Evolutionary conservation across 371 early-diverging fungal species (phyloP).

Genomic region (Apophysomyces ossiformis): DNA sequence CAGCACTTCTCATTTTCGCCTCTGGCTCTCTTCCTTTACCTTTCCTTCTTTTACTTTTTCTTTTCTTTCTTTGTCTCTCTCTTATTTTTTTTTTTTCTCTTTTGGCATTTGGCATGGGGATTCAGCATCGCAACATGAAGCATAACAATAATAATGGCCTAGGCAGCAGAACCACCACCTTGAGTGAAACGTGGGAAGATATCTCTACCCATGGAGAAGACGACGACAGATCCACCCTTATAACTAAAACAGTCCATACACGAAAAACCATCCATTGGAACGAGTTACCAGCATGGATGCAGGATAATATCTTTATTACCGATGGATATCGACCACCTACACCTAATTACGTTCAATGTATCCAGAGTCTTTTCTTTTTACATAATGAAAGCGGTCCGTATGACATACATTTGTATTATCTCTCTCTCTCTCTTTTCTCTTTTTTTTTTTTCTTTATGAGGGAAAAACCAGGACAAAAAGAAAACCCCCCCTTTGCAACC

Average conservation of each 20-base stretch:
- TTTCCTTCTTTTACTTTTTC: no score
- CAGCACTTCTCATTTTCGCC: no score
- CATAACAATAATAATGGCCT: not conserved
- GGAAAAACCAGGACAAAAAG: no score
- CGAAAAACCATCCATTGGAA: conserved; percentile 20
- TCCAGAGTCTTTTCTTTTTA: conserved; percentile 75
- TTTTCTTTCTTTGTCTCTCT: not conserved
- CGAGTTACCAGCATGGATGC: conserved; percentile 79
- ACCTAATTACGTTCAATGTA: conserved; percentile 73
- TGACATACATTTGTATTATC: not conserved
- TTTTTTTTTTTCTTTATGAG: no score
- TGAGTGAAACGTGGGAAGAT: not conserved
- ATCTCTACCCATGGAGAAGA: not conserved
- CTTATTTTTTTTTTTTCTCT: not conserved
- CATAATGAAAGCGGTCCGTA: conserved; percentile 85
- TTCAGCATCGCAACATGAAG: conserved; percentile 1
- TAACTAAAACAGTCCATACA: not conserved
- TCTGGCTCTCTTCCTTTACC: no score
- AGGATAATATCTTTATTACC: conserved; percentile 70
- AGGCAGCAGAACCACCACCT: not conserved
- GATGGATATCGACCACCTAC: conserved; percentile 83
- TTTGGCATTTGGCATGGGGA: not conserved
- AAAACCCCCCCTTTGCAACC: no score
- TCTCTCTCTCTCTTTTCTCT: not conserved
- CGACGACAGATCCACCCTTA: not conserved